Base-by-base conservation (phyloP, 2,329 filamentous ascomycete species). In the Mariannaea sp. region DNA sequence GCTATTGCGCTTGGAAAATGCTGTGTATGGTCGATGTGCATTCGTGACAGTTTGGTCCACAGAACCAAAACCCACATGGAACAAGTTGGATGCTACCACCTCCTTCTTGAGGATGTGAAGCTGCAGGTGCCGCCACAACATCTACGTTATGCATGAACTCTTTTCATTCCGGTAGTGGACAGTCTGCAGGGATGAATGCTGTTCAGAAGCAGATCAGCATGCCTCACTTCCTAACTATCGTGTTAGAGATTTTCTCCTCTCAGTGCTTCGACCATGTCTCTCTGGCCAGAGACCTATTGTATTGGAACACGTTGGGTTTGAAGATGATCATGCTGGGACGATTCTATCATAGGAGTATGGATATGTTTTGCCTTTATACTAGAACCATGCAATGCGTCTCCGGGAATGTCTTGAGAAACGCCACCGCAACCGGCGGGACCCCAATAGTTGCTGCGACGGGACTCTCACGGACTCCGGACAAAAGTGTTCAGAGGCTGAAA, bases 11-110 rank as follows among this genome's bases (percentile, higher is more conserved):
- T n/a, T n/a, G n/a, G n/a, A n/a, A n/a, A n/a, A n/a, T n/a, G n/a
- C n/a, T n/a, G n/a, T n/a, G n/a, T n/a, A n/a, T n/a, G n/a, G n/a
- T 30, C 16, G 42, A 36, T 40, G 16, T 14, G 27, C 14, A 14
- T 35, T 20, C 24, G 42, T 46, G 19, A 35, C n/a, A 40, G 33
- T 19, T 16, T 41, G 49, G 42, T 27, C 51, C 45, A 44, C 45
- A 49, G 13, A 45, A 27, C 24, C 49, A 45, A 54, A 54, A 54
- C 51, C 24, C 16, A 20, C 14, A 45, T 54, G 51, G 46, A 54
- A 54, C 51, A 17, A 40, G 4, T 6, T 20, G 22, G 16, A 33
- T 49, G 51, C 33, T 45, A 40, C 35, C 27, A 33, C 33, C 51
- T 40, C 26, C 14, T 12, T 27, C 19, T 16, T 39, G 19, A 33